Evolutionary conservation across 768 basidiomycete species (phyloP).

Genomic region (Suillus cothurnatus): DNA sequence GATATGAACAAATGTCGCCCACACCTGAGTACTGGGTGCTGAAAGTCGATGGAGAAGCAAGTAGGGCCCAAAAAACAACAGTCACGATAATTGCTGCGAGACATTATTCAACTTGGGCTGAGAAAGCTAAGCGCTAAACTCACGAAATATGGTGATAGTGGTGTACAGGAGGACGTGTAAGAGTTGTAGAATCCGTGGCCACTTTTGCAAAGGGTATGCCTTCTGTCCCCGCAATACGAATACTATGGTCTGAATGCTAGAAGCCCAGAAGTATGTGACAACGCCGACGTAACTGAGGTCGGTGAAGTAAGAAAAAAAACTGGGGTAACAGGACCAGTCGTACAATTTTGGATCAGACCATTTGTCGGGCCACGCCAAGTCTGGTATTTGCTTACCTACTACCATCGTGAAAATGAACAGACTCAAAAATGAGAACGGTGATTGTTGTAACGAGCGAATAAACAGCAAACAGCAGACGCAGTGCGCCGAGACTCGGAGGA

Average conservation of each 20-base stretch:
- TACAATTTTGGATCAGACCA: background rate
- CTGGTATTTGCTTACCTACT: slow-evolving; percentile 36
- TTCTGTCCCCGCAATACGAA: slow-evolving; percentile 40
- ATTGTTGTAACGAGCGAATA: slow-evolving; percentile 48
- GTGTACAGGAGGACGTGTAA: slow-evolving; percentile 56
- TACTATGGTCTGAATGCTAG: slow-evolving; percentile 52
- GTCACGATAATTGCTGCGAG: slow-evolving; percentile 64
- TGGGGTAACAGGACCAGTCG: slow-evolving; percentile 24
- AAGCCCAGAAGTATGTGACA: slow-evolving; percentile 61
- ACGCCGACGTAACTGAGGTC: slow-evolving; percentile 62
- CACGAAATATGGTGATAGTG: slow-evolving; percentile 59
- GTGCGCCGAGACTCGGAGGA: slow-evolving; percentile 42
- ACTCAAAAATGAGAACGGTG: slow-evolving; percentile 33
- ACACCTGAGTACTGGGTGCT: slow-evolving; percentile 39
- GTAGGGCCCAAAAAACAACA: slow-evolving; percentile 60
- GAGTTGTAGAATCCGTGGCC: slow-evolving; percentile 57
- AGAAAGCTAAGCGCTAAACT: slow-evolving; percentile 27
- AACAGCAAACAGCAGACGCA: slow-evolving; percentile 51
- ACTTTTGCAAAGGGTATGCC: slow-evolving; percentile 58
- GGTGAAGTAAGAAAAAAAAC: slow-evolving; percentile 69
- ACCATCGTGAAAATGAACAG: slow-evolving; percentile 32
- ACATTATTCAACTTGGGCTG: background rate
- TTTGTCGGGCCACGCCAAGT: background rate
- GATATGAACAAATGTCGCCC: slow-evolving; percentile 17
- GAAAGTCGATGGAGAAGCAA: slow-evolving; percentile 47